Evolutionary conservation across 108 stramenopile species (phyloP), one percentile per base, ranked within the genome.

Genomic region (Cyclostephanos invisitatus): DNA sequence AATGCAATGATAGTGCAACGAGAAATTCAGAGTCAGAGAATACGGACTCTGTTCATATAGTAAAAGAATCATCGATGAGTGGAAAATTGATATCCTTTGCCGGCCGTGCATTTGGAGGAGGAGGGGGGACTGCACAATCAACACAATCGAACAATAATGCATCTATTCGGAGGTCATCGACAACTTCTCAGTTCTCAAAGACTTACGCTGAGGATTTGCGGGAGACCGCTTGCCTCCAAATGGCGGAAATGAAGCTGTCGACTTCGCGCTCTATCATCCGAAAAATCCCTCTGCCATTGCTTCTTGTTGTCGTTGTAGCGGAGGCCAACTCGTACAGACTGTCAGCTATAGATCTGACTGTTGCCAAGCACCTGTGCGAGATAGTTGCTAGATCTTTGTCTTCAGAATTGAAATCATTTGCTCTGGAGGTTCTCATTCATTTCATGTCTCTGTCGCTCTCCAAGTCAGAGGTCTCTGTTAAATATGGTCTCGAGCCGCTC

Each of bases 1-100:
- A 62, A 66, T 68, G 40, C 38, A 72, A 29, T 66, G 62, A 56
- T 47, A 22, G 51, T 24, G 51, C 73, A 27, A 48, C 49, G n/a
- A 62, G 75, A 40, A 65, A 62, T 35, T 58, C 37, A 15, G 74
- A 79, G 40, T 61, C 54, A 10, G 62, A 53, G 54, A 60, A 40
- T 40, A 17, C 29, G 0, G 62, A 64, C 55, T 24, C 56, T 61
- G 63, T 28, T 40, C 44, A 72, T n/a, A 35, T 9, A 35, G 24
- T 8, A 22, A 67, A 25, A 65, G 62, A 73, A 51, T 58, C 66
- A 47, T 83, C 78, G 8, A 86, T 91, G 21, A 77, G 88, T n/a
- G 86, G 86, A 58, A 91, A 89, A 60, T 69, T 94, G 32, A 87
- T 94, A 38, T 89, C 74, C 60, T 86, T 91, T 50, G 92, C 90